Evolutionary conservation across 1,284 basidiomycete genomes (phyloP).

Genomic region (Ustilago nuda): DNA sequence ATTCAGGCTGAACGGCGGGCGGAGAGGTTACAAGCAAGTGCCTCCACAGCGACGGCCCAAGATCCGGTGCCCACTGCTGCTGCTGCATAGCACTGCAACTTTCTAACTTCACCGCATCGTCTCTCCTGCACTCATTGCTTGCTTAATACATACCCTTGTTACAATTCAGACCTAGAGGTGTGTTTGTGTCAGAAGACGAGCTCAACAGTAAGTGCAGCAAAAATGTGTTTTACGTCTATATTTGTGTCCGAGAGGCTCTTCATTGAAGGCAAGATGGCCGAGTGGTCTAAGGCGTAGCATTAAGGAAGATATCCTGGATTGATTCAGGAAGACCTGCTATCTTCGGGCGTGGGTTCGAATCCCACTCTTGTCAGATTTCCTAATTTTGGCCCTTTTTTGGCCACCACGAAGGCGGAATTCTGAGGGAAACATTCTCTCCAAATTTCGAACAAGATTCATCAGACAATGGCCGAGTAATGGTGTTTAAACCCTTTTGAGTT

Average conservation of each 20-base stretch:
- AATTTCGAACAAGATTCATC: too few relatives aligned
- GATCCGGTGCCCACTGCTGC: background rate
- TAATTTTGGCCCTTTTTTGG: conserved; percentile 16
- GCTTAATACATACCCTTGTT: background rate
- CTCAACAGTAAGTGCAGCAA: background rate
- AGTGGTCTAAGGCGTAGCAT: conserved; percentile 61
- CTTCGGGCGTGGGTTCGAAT: conserved; percentile 69
- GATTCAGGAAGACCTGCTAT: conserved; percentile 46
- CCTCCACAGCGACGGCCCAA: conserved; percentile 1
- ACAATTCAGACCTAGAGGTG: background rate
- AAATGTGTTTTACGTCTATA: background rate
- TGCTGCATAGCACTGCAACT: background rate
- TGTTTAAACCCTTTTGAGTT: too few relatives aligned
- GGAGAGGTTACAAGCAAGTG: conserved; percentile 18
- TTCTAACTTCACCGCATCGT: background rate
- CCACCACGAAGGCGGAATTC: background rate
- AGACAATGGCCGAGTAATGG: too few relatives aligned
- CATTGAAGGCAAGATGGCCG: conserved; percentile 52
- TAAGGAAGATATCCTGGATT: conserved; percentile 47
- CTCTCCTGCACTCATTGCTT: background rate
- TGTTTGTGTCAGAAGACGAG: background rate
- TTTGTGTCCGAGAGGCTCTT: too few relatives aligned
- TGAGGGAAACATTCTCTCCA: too few relatives aligned
- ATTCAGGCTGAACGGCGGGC: conserved; percentile 41
- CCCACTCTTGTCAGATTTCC: conserved; percentile 65